Percentiles rank a stretch among this genome's conserved stretches.
Evolutionary conservation across 139 green algal species (phyloP).

Genomic region (Diplosphaera chodatii): DNA sequence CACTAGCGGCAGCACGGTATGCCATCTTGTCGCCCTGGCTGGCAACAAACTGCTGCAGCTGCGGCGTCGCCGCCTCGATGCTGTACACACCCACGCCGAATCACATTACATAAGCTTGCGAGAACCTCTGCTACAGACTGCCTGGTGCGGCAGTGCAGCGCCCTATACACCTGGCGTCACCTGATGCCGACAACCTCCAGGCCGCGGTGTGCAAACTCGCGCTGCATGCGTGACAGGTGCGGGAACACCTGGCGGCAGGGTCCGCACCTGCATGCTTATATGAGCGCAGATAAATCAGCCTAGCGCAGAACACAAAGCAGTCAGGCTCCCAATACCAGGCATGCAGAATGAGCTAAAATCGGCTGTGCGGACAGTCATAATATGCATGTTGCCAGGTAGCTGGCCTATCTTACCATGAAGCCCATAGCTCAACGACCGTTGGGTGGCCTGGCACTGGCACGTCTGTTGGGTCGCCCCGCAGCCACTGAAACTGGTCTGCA

Average conservation of each 20-base stretch:
- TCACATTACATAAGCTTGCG: too few species aligned
- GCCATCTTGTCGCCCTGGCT: constrained; percentile 25
- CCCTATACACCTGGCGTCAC: too few species aligned
- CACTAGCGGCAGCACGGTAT: constrained; percentile 16
- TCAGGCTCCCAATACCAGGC: too few species aligned
- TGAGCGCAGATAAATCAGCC: neutral
- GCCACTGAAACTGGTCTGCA: constrained; percentile 2
- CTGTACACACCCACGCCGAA: too few species aligned
- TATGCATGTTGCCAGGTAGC: neutral
- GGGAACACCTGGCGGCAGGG: constrained; percentile 30
- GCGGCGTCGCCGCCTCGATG: constrained; percentile 13
- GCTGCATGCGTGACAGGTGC: constrained; percentile 19
- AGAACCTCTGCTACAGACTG: too few species aligned
- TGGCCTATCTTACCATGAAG: constrained; percentile 1
- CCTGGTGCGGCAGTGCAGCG: too few species aligned
- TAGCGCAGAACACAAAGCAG: too few species aligned
- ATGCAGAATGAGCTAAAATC: too few species aligned
- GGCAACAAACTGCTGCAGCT: constrained; percentile 18
- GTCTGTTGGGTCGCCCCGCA: constrained; percentile 1
- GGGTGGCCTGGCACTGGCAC: neutral
- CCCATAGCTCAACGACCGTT: constrained; percentile 13
- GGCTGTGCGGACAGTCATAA: too few species aligned
- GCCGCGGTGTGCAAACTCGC: constrained; percentile 16
- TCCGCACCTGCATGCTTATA: constrained; percentile 17
- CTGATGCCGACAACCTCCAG: constrained; percentile 28